Evolutionary conservation across 139 green algal species (phyloP).

Genomic region (Trebouxia sp.): DNA sequence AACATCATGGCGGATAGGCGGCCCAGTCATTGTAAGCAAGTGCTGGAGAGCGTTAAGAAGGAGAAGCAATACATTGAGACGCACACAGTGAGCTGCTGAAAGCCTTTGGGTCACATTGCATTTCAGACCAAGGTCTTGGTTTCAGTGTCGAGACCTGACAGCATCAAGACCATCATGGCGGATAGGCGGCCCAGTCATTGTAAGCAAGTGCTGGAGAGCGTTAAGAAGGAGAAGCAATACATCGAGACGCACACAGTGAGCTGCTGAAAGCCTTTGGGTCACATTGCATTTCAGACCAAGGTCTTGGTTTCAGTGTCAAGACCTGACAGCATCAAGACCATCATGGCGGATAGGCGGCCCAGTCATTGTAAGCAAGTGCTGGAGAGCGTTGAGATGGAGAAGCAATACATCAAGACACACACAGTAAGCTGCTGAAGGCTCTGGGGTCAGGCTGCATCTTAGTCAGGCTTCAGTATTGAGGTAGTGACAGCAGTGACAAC

Average conservation of each 20-base stretch:
- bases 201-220: constrained; percentile 67
- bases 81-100: constrained; percentile 28
- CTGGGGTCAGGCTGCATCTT: not conserved
- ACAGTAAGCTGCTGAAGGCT: constrained; percentile 21
- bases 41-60: constrained; percentile 68
- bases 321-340: too few relatives aligned
- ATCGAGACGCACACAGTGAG: constrained; percentile 36
- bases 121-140: too few relatives aligned
- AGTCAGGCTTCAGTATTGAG: too few relatives aligned
- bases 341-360: constrained; percentile 88
- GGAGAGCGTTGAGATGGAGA: constrained; percentile 60
- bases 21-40: constrained; percentile 80
- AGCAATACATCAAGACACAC: constrained; percentile 31
- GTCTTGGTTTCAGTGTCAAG: too few relatives aligned
- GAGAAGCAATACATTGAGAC: constrained; percentile 46
- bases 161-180: constrained; percentile 63
- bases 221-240: constrained; percentile 60
- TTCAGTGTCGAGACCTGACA: too few relatives aligned
- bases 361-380: constrained; percentile 82
- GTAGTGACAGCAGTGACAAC: constrained; percentile 76
- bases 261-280: too few relatives aligned
- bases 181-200: constrained; percentile 83
- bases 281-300: too few relatives aligned
- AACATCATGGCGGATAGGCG: too few relatives aligned
- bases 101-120: too few relatives aligned